phyloP scores from a whole-genome alignment of 495 filamentous ascomycete species.

The Penicillium fimorum region DNA sequence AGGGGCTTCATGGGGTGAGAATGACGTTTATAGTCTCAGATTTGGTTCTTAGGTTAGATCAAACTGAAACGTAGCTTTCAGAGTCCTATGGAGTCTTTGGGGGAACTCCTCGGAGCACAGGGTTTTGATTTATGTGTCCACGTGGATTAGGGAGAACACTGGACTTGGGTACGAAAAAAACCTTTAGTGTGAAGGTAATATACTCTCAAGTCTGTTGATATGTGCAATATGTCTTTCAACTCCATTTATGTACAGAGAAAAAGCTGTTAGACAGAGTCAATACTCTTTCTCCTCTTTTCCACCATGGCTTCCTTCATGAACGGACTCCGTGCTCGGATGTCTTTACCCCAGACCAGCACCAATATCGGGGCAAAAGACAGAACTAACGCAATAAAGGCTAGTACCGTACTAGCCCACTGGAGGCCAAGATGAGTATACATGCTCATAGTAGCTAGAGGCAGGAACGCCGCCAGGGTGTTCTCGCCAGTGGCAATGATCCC shows the following conservation, averaged over 20 bases:
- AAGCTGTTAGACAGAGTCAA: slow-evolving; percentile 22
- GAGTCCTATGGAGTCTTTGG: not conserved
- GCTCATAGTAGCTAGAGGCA: slow-evolving; percentile 31
- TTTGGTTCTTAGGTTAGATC: not conserved
- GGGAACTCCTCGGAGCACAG: not conserved
- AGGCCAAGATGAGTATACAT: slow-evolving; percentile 37
- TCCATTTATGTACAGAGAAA: not conserved
- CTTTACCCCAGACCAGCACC: slow-evolving; percentile 30
- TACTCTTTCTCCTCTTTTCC: slow-evolving; percentile 26
- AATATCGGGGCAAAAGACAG: slow-evolving; percentile 28
- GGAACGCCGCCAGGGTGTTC: slow-evolving; percentile 25
- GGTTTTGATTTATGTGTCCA: not conserved
- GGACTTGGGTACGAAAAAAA: not conserved
- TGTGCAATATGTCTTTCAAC: slow-evolving; percentile 2
- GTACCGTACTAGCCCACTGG: slow-evolving; percentile 37
- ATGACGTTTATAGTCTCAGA: not conserved
- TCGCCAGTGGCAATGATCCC: slow-evolving; percentile 24
- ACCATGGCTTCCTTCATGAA: slow-evolving; percentile 40
- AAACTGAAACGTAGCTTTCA: not conserved
- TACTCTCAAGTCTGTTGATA: not conserved
- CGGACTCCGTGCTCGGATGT: slow-evolving; percentile 32
- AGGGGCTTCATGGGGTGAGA: not conserved
- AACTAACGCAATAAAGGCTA: slow-evolving; percentile 31
- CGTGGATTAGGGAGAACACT: not conserved
- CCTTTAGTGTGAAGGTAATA: not conserved